These are phyloP conservation scores for Podosphaera fusca DNA, from an alignment of 2,329 filamentous ascomycete genomes.

Conservation along the genomic window DNA sequence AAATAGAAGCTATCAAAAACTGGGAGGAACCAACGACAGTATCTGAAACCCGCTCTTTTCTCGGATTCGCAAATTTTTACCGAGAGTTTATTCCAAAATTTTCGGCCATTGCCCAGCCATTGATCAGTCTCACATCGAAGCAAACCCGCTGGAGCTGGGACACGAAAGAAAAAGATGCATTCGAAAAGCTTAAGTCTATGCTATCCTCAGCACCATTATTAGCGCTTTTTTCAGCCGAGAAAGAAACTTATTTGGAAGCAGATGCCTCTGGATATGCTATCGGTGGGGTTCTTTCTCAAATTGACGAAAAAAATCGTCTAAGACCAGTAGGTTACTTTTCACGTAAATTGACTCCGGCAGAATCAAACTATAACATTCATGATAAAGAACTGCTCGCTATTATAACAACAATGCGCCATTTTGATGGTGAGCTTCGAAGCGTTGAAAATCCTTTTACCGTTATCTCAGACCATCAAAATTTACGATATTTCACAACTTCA, in stretches of 20 bases:
- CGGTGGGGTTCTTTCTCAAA: too few species aligned
- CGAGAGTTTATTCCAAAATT: neutral
- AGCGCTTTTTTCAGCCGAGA: too few species aligned
- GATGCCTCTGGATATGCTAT: too few species aligned
- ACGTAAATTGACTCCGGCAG: too few species aligned
- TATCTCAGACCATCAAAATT: constrained; percentile 1
- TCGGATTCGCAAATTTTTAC: neutral
- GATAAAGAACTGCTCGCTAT: too few species aligned
- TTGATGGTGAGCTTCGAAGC: constrained; percentile 1
- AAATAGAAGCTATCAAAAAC: neutral
- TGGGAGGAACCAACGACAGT: neutral
- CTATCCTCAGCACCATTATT: too few species aligned
- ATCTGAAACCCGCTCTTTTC: neutral
- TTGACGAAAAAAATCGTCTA: too few species aligned
- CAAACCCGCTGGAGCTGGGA: neutral
- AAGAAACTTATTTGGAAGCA: too few species aligned
- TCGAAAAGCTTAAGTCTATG: too few species aligned
- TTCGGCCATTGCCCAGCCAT: neutral
- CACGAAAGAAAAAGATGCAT: too few species aligned
- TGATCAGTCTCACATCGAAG: neutral
- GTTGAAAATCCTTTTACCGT: neutral
- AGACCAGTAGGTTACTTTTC: too few species aligned
- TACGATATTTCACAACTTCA: neutral
- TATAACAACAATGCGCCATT: neutral
- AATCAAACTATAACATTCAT: too few species aligned